phyloP scores from a whole-genome alignment of 1,139 yeast species.

The Scheffersomyces quercinus region DNA sequence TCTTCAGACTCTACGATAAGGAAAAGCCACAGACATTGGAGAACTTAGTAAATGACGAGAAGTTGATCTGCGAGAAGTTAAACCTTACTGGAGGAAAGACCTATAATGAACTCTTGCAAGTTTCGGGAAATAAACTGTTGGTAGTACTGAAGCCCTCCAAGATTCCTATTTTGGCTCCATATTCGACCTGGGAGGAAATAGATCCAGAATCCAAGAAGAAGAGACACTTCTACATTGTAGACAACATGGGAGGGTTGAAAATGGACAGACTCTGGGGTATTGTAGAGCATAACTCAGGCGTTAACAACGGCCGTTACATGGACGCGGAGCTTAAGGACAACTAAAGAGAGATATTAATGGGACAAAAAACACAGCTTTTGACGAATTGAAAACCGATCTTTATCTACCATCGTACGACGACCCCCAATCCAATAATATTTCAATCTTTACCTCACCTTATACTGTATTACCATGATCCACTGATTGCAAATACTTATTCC shows the following conservation, averaged over 20 bases:
- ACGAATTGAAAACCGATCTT: not conserved
- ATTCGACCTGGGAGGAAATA: constrained; percentile 58
- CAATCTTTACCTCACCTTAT: too few species aligned
- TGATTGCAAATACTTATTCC: too few species aligned
- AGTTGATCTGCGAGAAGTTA: constrained; percentile 67
- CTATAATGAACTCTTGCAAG: constrained; percentile 57
- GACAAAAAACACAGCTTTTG: not conserved
- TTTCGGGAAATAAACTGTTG: constrained; percentile 45
- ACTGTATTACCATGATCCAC: too few species aligned
- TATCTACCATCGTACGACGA: too few species aligned
- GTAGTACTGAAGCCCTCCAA: constrained; percentile 31
- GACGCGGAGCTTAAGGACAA: constrained; percentile 5
- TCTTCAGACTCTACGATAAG: constrained; percentile 67
- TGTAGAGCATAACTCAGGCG: constrained; percentile 63
- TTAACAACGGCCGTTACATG: constrained; percentile 63
- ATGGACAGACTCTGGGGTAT: constrained; percentile 88
- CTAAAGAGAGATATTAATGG: not conserved
- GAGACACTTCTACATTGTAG: constrained; percentile 58
- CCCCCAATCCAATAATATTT: too few species aligned
- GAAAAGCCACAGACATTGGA: constrained; percentile 67
- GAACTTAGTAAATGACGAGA: constrained; percentile 59
- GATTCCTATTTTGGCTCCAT: constrained; percentile 44
- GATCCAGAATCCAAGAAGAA: constrained; percentile 35
- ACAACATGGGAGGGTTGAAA: constrained; percentile 75
- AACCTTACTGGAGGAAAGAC: constrained; percentile 66